Base-by-base conservation (phyloP, 352 stramenopile species). In the Peronospora belbahrii region DNA sequence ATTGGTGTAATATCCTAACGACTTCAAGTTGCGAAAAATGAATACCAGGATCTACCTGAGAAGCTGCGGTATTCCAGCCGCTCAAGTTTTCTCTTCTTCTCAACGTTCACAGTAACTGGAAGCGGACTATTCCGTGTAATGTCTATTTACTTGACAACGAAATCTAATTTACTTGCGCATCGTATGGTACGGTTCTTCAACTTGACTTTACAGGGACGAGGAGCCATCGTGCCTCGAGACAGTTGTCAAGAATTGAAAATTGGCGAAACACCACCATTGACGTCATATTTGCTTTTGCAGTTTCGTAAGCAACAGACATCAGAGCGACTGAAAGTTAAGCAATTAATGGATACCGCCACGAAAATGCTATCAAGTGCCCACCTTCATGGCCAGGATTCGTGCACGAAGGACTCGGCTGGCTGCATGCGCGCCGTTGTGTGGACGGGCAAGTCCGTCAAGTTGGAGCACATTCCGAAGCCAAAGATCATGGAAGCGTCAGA, bases 401-500 rank as follows among this genome's bases (percentile, higher is more conserved):
- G 62, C 40, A 61, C 54, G 4, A 69, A 61, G 35, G 52, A 72
- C 33, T 55, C 62, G 15, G 39, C 54, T 10, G 61, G 62, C 24
- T 72, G 62, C 42, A 88, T 88, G 76, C 71, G 76, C 36, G 76
- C 76, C 7, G 50, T 85, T 6, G 49, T 70, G 39, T 88, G 67
- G 63, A 67, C 67, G 15, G 71, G 76, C 15, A 84, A 81, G 58
- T 47, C 44, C 6, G 44, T 85, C 33, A 71, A 71, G 33, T 32
- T 85, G 41, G 67, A 81, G 38, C 52, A 73, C 33, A 65, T 85
- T 35, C 40, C 65, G 15, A 75, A 77, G 49, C 76, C 74, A 43
- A 71, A 75, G 56, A 65, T 85, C 36, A 40, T 80, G 55, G 55
- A 77, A 35, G 49, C 55, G 17, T 49, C 59, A 6, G 76, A 88